phyloP scores from a whole-genome alignment of 176 grass and related monocot species.

The Musa troglodytarum region DNA sequence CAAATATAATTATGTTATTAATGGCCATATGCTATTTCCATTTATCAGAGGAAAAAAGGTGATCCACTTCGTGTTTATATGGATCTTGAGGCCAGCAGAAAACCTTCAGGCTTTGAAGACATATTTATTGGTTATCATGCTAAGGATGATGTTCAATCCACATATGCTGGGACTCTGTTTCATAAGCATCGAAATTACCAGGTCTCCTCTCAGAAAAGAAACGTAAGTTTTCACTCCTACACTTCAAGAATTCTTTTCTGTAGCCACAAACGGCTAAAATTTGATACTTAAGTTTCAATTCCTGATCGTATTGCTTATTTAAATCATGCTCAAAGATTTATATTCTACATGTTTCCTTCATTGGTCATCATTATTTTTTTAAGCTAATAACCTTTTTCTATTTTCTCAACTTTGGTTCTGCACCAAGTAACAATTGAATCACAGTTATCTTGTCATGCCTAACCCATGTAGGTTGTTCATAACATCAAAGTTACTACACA shows the following conservation, averaged over 20 bases:
- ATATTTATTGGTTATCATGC: conserved; percentile 50
- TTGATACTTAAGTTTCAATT: not conserved
- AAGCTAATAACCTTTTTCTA: no score
- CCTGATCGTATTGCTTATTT: not conserved
- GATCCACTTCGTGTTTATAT: conserved; percentile 41
- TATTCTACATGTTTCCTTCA: not conserved
- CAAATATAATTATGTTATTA: not conserved
- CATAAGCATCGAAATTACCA: conserved; percentile 39
- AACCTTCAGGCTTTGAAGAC: conserved; percentile 35
- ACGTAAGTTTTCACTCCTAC: conserved; percentile 18
- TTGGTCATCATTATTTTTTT: not conserved
- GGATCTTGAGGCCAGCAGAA: conserved; percentile 38
- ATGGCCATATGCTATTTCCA: not conserved
- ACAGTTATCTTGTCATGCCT: not conserved
- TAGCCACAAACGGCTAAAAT: not conserved
- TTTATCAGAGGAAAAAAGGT: conserved; percentile 34
- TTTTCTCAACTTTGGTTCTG: not conserved
- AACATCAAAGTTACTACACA: not conserved
- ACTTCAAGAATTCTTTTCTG: not conserved
- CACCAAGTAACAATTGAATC: not conserved
- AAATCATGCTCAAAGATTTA: not conserved
- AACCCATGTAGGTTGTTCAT: not conserved
- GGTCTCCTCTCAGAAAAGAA: conserved; percentile 32
- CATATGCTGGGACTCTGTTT: conserved; percentile 48
- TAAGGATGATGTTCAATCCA: conserved; percentile 38